A percentile compares a stretch with the other conserved stretches of the same genome.
phyloP scores from a whole-genome alignment of 345 rosid genomes.

The Gossypium ekmanianum region DNA sequence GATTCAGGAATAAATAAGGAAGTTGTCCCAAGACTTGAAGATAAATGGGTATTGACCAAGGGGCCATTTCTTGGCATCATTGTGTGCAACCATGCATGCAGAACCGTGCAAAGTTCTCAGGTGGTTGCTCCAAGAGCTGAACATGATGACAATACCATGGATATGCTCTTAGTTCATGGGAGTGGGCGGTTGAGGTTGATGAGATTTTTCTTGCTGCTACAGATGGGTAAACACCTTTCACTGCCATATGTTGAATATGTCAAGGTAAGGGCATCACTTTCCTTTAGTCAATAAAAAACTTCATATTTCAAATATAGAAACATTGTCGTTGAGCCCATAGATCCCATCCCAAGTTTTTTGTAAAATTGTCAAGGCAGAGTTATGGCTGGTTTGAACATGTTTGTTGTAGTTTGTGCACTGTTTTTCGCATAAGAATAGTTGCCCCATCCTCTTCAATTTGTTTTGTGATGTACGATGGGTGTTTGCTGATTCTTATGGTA shows the following conservation, averaged over 20 bases:
- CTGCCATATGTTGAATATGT: conserved; percentile 93
- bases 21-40: conserved; percentile 52
- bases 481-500: background rate
- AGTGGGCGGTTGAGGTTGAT: conserved; percentile 75
- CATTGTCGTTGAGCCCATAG: background rate
- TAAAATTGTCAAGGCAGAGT: background rate
- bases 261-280: conserved; percentile 50
- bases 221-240: conserved; percentile 81
- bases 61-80: conserved; percentile 89
- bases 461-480: background rate
- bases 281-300: background rate
- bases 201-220: conserved; percentile 84
- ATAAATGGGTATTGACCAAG: conserved; percentile 69
- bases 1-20: conserved; percentile 60
- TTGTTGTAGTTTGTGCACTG: background rate
- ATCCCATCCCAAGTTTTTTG: background rate
- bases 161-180: conserved; percentile 87
- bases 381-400: background rate
- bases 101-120: conserved; percentile 93
- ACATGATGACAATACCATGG: conserved; percentile 82
- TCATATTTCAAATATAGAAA: background rate
- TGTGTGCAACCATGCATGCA: conserved; percentile 96
- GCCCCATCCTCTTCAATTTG: background rate
- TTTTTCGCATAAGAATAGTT: background rate
- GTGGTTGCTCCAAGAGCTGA: conserved; percentile 93